These are phyloP conservation scores for Fusarium sp. DNA, from an alignment of 2,329 filamentous ascomycete species.

Conservation along the genomic window DNA sequence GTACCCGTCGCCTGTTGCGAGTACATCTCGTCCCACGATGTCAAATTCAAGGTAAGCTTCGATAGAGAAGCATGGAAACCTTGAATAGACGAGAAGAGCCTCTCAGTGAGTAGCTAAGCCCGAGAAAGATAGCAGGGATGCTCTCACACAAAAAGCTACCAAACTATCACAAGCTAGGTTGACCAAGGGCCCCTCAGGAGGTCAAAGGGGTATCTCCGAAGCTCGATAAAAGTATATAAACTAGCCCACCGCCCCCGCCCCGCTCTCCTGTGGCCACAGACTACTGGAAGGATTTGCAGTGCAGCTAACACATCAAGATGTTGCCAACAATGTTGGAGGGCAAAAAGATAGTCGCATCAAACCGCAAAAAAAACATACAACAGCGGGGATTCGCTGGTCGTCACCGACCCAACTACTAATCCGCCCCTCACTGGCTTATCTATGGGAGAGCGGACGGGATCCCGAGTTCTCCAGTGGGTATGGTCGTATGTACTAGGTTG, in stretches of 20 bases:
- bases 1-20: not conserved
- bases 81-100: not conserved
- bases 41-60: not conserved
- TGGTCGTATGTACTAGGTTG: not conserved
- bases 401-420: not conserved
- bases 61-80: not conserved
- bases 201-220: not conserved
- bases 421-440: not conserved
- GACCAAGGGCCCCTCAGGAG: no score
- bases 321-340: not conserved
- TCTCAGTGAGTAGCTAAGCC: not conserved
- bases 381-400: not conserved
- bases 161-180: not conserved
- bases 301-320: not conserved
- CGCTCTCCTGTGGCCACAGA: not conserved
- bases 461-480: not conserved
- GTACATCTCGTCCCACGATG: not conserved
- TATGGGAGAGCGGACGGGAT: not conserved
- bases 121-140: not conserved
- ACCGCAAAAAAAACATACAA: not conserved
- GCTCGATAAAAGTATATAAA: not conserved
- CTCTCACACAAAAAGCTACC: not conserved
- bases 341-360: not conserved
- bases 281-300: not conserved
- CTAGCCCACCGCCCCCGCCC: not conserved